A percentile compares a stretch with the other conserved stretches of the same genome.
These are phyloP conservation scores for Barbatosphaeria neglecta DNA, from an alignment of 495 filamentous ascomycete genomes.

Conservation along the genomic window DNA sequence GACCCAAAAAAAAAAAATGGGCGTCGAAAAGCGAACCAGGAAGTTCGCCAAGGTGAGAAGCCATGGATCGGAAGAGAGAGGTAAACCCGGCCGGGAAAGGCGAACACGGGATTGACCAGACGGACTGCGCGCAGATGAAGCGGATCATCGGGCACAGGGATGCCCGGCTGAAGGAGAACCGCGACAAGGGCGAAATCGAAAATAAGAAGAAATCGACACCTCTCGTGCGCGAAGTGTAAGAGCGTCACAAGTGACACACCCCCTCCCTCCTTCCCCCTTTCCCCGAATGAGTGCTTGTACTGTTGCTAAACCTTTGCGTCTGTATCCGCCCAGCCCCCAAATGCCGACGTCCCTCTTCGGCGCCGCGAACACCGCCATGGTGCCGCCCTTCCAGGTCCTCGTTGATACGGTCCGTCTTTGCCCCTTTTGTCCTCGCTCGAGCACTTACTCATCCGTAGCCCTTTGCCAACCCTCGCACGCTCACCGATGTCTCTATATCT, in stretches of 20 bases:
- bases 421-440: not conserved
- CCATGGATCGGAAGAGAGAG: no score
- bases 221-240: slow-evolving; percentile 56
- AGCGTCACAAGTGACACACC: no score
- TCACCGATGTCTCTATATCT: no score
- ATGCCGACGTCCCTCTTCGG: slow-evolving; percentile 87
- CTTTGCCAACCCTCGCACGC: no score
- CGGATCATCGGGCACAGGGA: slow-evolving; percentile 51
- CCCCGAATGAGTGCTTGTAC: no score
- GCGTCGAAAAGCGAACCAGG: slow-evolving; percentile 50
- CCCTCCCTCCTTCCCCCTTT: no score
- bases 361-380: slow-evolving; percentile 80
- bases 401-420: slow-evolving; percentile 9
- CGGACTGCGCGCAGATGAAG: slow-evolving; percentile 36
- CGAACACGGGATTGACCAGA: slow-evolving; percentile 10
- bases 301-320: no score
- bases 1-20: slow-evolving; percentile 30
- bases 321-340: slow-evolving; percentile 58
- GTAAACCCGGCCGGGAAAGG: no score
- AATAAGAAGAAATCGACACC: slow-evolving; percentile 50
- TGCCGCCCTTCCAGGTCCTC: slow-evolving; percentile 78
- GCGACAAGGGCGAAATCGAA: slow-evolving; percentile 42
- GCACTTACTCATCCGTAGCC: no score
- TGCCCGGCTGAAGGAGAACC: slow-evolving; percentile 46
- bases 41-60: slow-evolving; percentile 43